Base-by-base conservation (phyloP, 768 basidiomycete species). In the Podaxis sp. region DNA sequence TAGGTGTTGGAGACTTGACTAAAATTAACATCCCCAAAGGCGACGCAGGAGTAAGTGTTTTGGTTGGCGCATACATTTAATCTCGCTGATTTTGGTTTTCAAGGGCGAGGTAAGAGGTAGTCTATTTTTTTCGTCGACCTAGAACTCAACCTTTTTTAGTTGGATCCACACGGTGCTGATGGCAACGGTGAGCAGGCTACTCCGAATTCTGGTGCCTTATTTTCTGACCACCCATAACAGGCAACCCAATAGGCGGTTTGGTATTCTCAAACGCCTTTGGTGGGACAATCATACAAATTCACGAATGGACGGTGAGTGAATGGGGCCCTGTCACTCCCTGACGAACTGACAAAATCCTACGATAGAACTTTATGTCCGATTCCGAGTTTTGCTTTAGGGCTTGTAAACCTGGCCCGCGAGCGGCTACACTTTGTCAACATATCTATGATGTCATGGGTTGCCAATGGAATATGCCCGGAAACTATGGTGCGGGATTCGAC, bases 261-360 rank as follows among this genome's bases (percentile, higher is more conserved):
- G 86, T 93, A n/a, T 90, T 90, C 72, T 88, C 89, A 22, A 81
- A 62, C 63, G 87, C 86, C n/a, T 90, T 87, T 73, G 87, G 84
- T 22, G 49, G 49, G 26, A 74, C 76, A 52, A 65, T 84, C 3
- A 65, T 82, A 66, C 81, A 91, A 68, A 77, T 90, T 44, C 80
- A 85, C 66, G 87, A 92, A 70, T 93, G 92, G 92, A 90, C 87
- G 52, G 86, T 87, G 71, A 66, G 74, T 60, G 8, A 28, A 36
- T 30, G n/a, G 7, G 33, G 54, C 51, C 55, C 15, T 22, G 26
- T 61, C 26, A 59, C 28, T 22, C 44, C 40, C 12, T 51, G 46
- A 26, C 12, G n/a, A 13, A 3, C 30, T 30, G 26, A 50, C 37
- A 3, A 3, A 3, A 10, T 37, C 20, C n/a, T 12, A 22, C 26